Conservation (phyloP, 768 basidiomycete genomes). For the Gloeostereum incarnatum region DNA sequence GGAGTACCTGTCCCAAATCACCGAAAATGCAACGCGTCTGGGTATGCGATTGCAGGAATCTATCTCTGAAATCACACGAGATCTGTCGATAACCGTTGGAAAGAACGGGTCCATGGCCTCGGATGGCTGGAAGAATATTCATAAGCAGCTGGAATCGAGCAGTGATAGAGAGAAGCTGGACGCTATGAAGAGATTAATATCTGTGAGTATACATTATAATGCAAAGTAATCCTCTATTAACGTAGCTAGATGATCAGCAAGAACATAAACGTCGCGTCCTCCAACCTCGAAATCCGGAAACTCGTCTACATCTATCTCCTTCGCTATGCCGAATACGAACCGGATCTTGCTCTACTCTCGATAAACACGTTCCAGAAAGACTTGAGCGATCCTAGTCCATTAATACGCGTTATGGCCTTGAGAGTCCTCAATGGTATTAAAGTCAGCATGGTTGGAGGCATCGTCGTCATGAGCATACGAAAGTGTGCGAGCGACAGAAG, state of each 20-base stretch:
- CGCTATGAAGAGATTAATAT: constrained; percentile 91
- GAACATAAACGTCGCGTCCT: constrained; percentile 90
- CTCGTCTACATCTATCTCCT: constrained; percentile 97
- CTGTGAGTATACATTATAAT: constrained; percentile 42
- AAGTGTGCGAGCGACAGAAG: constrained; percentile 89
- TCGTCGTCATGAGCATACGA: constrained; percentile 83
- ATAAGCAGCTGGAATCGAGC: constrained; percentile 79
- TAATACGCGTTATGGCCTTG: constrained; percentile 94
- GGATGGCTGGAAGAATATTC: constrained; percentile 80
- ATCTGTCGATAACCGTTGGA: constrained; percentile 50
- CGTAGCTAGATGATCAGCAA: constrained; percentile 79
- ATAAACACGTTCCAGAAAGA: constrained; percentile 99
- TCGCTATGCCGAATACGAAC: constrained; percentile 87
- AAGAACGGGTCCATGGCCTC: too few relatives aligned
- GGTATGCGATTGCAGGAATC: constrained; percentile 81
- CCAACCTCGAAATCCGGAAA: constrained; percentile 90
- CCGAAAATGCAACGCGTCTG: constrained; percentile 81
- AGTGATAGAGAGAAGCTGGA: constrained; percentile 89
- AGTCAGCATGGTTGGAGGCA: constrained; percentile 78
- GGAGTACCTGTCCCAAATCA: constrained; percentile 46
- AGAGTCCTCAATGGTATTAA: constrained; percentile 88
- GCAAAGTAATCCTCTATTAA: background rate
- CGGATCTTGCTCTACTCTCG: constrained; percentile 89
- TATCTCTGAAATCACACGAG: constrained; percentile 72
- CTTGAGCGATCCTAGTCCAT: constrained; percentile 81